A percentile compares a stretch with the other conserved stretches of the same genome.
phyloP scores from a whole-genome alignment of 129 eudicot genomes.

The Flaveria ramosissima region DNA sequence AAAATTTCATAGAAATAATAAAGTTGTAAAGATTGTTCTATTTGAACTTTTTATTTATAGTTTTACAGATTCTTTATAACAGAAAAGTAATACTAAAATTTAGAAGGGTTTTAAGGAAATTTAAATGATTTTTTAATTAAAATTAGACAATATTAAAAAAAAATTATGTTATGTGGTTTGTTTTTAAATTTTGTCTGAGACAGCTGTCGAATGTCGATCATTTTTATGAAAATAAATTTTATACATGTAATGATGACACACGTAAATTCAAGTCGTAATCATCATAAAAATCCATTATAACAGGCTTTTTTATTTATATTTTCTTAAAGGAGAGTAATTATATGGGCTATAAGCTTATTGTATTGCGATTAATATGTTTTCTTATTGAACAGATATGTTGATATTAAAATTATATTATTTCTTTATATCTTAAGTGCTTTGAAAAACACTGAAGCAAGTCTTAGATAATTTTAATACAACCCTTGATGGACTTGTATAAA shows the following conservation, averaged over 20 bases:
- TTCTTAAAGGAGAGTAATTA: not conserved
- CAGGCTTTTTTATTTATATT: not conserved
- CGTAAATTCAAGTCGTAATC: slow-evolving; percentile 20
- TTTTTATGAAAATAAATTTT: not conserved
- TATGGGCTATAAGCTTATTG: not conserved
- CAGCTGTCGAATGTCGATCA: not conserved
- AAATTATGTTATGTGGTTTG: no score
- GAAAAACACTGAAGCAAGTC: not conserved
- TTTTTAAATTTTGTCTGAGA: not conserved
- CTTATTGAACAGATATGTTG: not conserved
- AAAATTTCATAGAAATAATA: no score
- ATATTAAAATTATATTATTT: not conserved
- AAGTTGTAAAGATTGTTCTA: no score
- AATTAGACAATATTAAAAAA: not conserved
- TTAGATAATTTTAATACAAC: not conserved
- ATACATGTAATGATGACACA: slow-evolving; percentile 26
- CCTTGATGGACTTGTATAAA: not conserved
- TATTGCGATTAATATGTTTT: not conserved
- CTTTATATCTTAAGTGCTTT: not conserved
- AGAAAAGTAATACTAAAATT: no score
- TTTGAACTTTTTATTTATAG: no score
- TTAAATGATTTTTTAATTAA: not conserved
- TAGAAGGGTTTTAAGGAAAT: not conserved
- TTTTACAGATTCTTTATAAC: no score
- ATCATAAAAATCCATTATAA: slow-evolving; percentile 23